Evolutionary conservation across 2,329 filamentous ascomycete genomes (phyloP).

Genomic region (Talaromyces sp.): DNA sequence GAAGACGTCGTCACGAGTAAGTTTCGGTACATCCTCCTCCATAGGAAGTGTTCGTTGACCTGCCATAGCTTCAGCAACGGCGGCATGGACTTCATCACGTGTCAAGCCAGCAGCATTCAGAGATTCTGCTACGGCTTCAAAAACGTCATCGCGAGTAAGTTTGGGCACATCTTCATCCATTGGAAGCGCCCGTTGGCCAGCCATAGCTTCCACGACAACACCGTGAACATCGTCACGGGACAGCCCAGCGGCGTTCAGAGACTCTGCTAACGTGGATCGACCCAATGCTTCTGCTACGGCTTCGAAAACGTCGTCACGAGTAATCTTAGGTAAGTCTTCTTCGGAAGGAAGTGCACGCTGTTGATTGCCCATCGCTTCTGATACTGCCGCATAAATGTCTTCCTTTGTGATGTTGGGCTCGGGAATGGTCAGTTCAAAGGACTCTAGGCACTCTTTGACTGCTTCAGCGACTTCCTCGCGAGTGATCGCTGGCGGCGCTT

Average conservation of each 20-base stretch:
- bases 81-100: slow-evolving; percentile 55
- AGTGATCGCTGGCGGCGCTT: slow-evolving; percentile 50
- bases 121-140: slow-evolving; percentile 46
- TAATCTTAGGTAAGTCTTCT: slow-evolving; percentile 4
- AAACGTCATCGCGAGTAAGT: slow-evolving; percentile 53
- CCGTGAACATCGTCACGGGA: slow-evolving; percentile 57
- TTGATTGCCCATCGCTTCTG: slow-evolving; percentile 19
- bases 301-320: slow-evolving; percentile 57
- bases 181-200: slow-evolving; percentile 30
- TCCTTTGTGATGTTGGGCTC: slow-evolving; percentile 21
- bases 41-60: slow-evolving; percentile 30
- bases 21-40: slow-evolving; percentile 30
- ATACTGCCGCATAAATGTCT: slow-evolving; percentile 20
- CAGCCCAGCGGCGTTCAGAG: slow-evolving; percentile 34
- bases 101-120: slow-evolving; percentile 40
- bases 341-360: neutral
- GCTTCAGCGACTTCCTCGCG: slow-evolving; percentile 17
- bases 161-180: slow-evolving; percentile 31
- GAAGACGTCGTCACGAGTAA: slow-evolving; percentile 54
- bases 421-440: slow-evolving; percentile 58
- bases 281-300: slow-evolving; percentile 16
- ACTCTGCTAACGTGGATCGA: slow-evolving; percentile 2
- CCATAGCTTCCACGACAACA: slow-evolving; percentile 23
- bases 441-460: slow-evolving; percentile 80
- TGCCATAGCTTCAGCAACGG: slow-evolving; percentile 23